Base-by-base conservation (phyloP, 768 basidiomycete genomes). In the Boletus vermiculosoides region DNA sequence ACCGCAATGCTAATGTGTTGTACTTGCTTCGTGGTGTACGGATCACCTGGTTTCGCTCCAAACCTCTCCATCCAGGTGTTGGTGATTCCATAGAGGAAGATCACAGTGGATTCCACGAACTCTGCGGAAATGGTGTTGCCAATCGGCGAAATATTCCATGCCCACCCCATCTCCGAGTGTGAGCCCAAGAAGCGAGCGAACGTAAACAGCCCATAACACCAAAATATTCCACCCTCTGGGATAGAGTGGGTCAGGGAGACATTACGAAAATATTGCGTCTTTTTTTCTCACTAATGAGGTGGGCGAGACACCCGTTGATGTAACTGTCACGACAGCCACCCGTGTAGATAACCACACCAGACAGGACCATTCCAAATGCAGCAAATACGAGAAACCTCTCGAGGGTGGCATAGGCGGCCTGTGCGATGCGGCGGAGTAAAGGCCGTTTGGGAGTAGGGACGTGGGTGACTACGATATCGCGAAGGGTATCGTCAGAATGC, bases 41-140 rank as follows among this genome's bases (percentile, higher is more conserved):
- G 90, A 66, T 88, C 87, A 15, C 90, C 92, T 0, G 88, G 74
- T 16, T 80, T 73, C 1, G 87, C 90, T 4, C 94, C 95, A 62
- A 96, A 91, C 41, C 96, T 83, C 73, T 98, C 96, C 91, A 98
- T 93, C 92, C 93, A 98, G 16, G 90, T 93, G 69, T 98, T 96
- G 42, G 92, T 88, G 34, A 83, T 78, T 9, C 95, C 95, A 68
- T 98, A 98, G 0, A 85, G 34, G 74, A 95, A 95, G 64, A 98
- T 94, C 50, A 92, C 80, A 11, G 78, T 66, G 0, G 87, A 91
- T 72, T 94, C 92, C 55, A 86, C 78, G 52, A 91, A 87, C 70
- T 93, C 91, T 6, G 86, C 90, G 8, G 86, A 83, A 9, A 80
- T 77, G 45, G 74, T 74, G 23, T 74, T 73, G 22, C 76, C 75